Percentiles rank a stretch among this genome's conserved stretches.
Conservation (phyloP, 2,329 filamentous ascomycete species). For the Pseudocercospora macadamiae region DNA sequence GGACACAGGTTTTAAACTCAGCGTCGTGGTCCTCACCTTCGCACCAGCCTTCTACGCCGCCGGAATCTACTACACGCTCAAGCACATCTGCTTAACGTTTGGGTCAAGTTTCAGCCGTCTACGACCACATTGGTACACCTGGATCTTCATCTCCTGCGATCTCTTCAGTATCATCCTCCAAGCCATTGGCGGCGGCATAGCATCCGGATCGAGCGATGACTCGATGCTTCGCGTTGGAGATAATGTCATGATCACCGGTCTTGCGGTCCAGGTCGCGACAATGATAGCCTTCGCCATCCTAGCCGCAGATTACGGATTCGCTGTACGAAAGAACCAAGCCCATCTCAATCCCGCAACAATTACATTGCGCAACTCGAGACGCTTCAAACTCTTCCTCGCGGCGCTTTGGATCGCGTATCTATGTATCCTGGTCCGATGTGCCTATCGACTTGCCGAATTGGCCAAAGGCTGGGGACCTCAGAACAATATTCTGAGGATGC, state of each 20-base stretch:
- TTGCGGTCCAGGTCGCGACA: conserved; percentile 60
- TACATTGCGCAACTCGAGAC: conserved; percentile 40
- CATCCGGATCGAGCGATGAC: conserved; percentile 52
- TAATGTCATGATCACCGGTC: conserved; percentile 61
- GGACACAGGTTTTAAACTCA: conserved; percentile 47
- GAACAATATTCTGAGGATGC: conserved; percentile 31
- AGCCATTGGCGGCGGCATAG: conserved; percentile 60
- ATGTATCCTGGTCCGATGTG: conserved; percentile 34
- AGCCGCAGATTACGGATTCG: conserved; percentile 41
- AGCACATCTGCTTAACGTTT: conserved; percentile 47
- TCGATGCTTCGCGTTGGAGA: conserved; percentile 53
- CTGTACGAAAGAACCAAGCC: conserved; percentile 24
- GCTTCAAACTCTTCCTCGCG: conserved; percentile 34
- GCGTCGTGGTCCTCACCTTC: conserved; percentile 49
- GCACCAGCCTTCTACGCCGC: conserved; percentile 51
- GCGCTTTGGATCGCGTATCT: conserved; percentile 32
- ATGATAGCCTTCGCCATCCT: conserved; percentile 52
- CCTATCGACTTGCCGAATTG: conserved; percentile 37
- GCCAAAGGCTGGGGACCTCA: conserved; percentile 29
- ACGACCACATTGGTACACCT: conserved; percentile 46
- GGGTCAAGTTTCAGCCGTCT: conserved; percentile 37
- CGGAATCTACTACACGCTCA: conserved; percentile 47
- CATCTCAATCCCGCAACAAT: conserved; percentile 31
- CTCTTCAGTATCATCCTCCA: conserved; percentile 62
- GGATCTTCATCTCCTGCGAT: conserved; percentile 64